These are phyloP conservation scores for Lachnellula arida DNA, from an alignment of 2,329 filamentous ascomycete genomes.

Conservation along the genomic window DNA sequence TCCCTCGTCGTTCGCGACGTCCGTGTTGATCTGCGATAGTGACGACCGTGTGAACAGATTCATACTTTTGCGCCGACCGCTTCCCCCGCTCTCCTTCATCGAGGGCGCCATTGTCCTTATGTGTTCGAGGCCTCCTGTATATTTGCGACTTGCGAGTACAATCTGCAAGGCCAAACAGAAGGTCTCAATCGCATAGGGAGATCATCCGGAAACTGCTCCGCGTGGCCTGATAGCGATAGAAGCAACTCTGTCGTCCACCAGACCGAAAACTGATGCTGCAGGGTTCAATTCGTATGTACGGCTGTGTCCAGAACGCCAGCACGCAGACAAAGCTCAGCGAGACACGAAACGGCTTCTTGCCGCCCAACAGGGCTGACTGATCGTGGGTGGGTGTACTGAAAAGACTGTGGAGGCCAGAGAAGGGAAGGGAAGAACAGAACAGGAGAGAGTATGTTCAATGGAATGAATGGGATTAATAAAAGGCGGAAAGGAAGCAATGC, in stretches of 20 bases:
- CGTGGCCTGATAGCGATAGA: not conserved
- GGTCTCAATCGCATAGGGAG: not conserved
- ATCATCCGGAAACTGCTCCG: not conserved
- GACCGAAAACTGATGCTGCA: not conserved
- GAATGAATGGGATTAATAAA: not conserved
- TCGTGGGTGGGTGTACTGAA: no score
- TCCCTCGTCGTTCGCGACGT: conserved; percentile 12
- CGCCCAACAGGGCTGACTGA: no score
- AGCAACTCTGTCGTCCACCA: not conserved
- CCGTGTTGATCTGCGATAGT: conserved; percentile 26
- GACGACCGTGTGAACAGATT: conserved; percentile 26
- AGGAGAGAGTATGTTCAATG: not conserved
- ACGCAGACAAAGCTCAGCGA: not conserved
- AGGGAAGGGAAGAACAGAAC: not conserved
- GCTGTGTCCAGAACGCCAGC: not conserved
- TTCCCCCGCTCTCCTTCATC: conserved; percentile 16
- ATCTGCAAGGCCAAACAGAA: conserved; percentile 6
- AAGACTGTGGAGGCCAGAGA: no score
- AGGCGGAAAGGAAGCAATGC: not conserved
- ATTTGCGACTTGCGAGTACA: conserved; percentile 11
- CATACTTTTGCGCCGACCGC: conserved; percentile 27
- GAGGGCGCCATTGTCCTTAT: conserved; percentile 25
- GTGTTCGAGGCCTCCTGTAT: conserved; percentile 6
- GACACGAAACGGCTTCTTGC: no score
- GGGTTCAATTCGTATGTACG: not conserved